These are phyloP conservation scores for Boletus reticuloceps DNA, from an alignment of 768 basidiomycete genomes.

Conservation along the genomic window DNA sequence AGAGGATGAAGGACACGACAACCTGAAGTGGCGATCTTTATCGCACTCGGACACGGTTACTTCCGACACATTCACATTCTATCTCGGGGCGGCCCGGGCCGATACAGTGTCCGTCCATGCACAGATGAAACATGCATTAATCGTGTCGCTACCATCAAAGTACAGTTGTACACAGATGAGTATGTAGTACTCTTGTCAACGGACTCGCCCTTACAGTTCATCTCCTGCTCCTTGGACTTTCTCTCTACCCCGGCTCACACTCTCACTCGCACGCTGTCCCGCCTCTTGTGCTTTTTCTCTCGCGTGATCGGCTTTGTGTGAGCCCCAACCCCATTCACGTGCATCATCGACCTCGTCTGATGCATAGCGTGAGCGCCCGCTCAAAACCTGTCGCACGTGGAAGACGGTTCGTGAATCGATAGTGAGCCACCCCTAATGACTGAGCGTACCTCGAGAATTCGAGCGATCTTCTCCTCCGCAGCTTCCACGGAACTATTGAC, in stretches of 20 bases:
- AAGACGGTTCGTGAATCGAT: not conserved
- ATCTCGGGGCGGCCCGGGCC: not conserved
- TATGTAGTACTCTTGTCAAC: too few relatives aligned
- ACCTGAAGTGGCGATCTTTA: slow-evolving; percentile 10
- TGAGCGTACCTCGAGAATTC: slow-evolving; percentile 36
- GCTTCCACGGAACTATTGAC: slow-evolving; percentile 66
- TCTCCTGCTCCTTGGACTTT: not conserved
- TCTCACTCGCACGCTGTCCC: slow-evolving; percentile 19
- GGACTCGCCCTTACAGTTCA: not conserved
- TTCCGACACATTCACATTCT: slow-evolving; percentile 9
- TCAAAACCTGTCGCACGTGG: slow-evolving; percentile 33
- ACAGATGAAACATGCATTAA: not conserved
- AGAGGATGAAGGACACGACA: not conserved
- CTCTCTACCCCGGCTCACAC: not conserved
- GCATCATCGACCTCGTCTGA: slow-evolving; percentile 32
- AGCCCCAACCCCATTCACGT: slow-evolving; percentile 20
- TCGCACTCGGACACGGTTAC: slow-evolving; percentile 11
- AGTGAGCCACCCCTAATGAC: not conserved
- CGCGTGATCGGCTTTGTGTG: slow-evolving; percentile 25
- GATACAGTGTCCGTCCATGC: too few relatives aligned
- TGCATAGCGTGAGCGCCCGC: slow-evolving; percentile 30
- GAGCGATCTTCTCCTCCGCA: slow-evolving; percentile 72
- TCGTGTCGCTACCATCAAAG: not conserved
- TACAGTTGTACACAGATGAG: not conserved
- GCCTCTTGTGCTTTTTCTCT: slow-evolving; percentile 26